These are phyloP conservation scores for Podila epigama DNA, from an alignment of 192 early-diverging fungal species.

Conservation along the genomic window DNA sequence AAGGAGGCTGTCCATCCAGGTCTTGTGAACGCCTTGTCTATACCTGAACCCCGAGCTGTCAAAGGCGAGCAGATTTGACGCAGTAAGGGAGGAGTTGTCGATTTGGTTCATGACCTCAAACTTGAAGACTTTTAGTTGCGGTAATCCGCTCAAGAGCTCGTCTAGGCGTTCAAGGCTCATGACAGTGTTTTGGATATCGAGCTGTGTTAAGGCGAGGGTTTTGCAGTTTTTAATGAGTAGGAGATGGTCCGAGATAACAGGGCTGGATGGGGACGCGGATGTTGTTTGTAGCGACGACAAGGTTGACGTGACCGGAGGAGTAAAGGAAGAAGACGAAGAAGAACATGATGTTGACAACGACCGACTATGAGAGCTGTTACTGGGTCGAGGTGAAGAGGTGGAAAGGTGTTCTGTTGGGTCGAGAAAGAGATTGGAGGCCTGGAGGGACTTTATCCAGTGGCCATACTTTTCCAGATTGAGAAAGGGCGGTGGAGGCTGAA, in stretches of 20 bases:
- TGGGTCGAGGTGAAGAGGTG: too few relatives aligned
- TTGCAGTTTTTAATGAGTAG: slow-evolving; percentile 25
- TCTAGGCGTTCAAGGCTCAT: slow-evolving; percentile 41
- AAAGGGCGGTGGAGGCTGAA: not conserved
- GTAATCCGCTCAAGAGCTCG: slow-evolving; percentile 20
- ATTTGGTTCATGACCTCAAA: slow-evolving; percentile 40
- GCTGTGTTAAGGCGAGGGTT: slow-evolving; percentile 12
- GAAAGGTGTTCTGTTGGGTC: slow-evolving; percentile 1
- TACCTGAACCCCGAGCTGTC: not conserved
- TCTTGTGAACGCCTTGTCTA: slow-evolving; percentile 9
- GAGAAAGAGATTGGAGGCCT: slow-evolving; percentile 23
- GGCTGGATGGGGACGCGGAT: too few relatives aligned
- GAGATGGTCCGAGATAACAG: slow-evolving; percentile 28
- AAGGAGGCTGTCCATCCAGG: slow-evolving; percentile 10
- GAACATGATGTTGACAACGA: not conserved
- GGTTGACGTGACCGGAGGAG: not conserved
- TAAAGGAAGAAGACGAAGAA: not conserved
- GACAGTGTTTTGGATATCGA: slow-evolving; percentile 31
- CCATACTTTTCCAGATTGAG: slow-evolving; percentile 29
- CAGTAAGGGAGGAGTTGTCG: not conserved
- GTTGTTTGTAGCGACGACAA: not conserved
- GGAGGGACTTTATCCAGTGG: slow-evolving; percentile 29
- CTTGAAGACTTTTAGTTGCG: slow-evolving; percentile 32
- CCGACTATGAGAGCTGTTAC: too few relatives aligned
- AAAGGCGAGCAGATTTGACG: not conserved